Evolutionary conservation across 179 eudicot genomes (phyloP).

Genomic region (Nepenthes alata): DNA sequence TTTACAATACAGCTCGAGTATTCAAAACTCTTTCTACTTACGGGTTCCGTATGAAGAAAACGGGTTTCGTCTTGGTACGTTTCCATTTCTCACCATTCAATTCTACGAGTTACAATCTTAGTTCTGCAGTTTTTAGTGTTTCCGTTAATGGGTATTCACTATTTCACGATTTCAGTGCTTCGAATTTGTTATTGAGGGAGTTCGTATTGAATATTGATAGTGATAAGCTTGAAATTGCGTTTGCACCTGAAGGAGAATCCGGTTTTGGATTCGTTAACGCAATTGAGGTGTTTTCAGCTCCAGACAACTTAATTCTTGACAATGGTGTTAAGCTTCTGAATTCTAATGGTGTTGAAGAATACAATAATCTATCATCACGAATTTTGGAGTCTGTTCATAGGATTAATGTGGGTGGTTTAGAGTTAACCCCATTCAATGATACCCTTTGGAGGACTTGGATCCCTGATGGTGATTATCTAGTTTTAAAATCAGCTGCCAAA

Average conservation of each 20-base stretch:
- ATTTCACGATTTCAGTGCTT: slow-evolving; percentile 29
- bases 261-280: slow-evolving; percentile 56
- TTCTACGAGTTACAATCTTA: slow-evolving; percentile 31
- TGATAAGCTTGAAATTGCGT: slow-evolving; percentile 29
- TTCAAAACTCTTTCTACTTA: slow-evolving; percentile 35
- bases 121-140: slow-evolving; percentile 41
- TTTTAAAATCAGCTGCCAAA: slow-evolving; percentile 51
- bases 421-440: slow-evolving; percentile 62
- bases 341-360: slow-evolving; percentile 29
- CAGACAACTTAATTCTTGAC: slow-evolving; percentile 42
- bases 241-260: slow-evolving; percentile 24
- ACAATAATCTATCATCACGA: slow-evolving; percentile 34
- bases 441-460: slow-evolving; percentile 76
- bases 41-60: slow-evolving; percentile 25
- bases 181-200: slow-evolving; percentile 32
- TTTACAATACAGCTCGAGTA: slow-evolving; percentile 55
- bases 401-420: slow-evolving; percentile 66
- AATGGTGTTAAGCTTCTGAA: slow-evolving; percentile 26
- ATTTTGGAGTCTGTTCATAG: slow-evolving; percentile 53
- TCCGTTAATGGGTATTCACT: slow-evolving; percentile 41
- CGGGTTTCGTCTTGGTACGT: slow-evolving; percentile 60
- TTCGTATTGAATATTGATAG: slow-evolving; percentile 34
- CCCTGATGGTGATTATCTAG: slow-evolving; percentile 47
- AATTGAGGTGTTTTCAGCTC: slow-evolving; percentile 69
- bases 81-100: slow-evolving; percentile 54